Conservation (phyloP, 768 basidiomycete species). For the Kwoniella sp. region DNA sequence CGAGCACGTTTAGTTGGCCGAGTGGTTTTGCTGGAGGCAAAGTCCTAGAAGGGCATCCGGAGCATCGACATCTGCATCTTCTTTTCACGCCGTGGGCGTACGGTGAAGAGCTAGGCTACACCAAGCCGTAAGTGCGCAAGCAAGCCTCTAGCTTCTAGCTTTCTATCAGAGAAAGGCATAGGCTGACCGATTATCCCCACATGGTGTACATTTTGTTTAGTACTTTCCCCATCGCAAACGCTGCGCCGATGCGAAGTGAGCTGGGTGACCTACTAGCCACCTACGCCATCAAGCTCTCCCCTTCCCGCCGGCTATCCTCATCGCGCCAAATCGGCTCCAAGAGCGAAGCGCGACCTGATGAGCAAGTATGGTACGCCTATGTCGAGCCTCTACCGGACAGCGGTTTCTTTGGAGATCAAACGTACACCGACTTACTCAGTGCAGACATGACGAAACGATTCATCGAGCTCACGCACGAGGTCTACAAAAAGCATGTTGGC, state of each 20-base stretch:
- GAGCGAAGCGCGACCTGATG: conserved; percentile 5
- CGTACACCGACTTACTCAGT: conserved; percentile 37
- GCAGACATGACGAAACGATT: conserved; percentile 27
- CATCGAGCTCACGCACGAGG: conserved; percentile 42
- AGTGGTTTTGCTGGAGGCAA: conserved; percentile 42
- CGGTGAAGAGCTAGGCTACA: conserved; percentile 26
- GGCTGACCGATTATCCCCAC: too few relatives aligned
- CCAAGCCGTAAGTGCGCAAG: conserved; percentile 14
- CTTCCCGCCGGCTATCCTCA: conserved; percentile 15
- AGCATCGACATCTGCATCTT: conserved; percentile 32
- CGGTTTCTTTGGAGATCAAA: conserved; percentile 33
- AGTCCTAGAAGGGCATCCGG: conserved; percentile 38
- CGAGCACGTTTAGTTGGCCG: conserved; percentile 31
- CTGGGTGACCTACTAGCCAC: conserved; percentile 32
- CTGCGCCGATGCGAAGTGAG: conserved; percentile 31
- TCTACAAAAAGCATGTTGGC: conserved; percentile 32
- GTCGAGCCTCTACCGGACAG: conserved; percentile 33
- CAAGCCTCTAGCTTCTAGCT: not conserved
- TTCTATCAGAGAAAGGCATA: too few relatives aligned
- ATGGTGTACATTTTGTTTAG: too few relatives aligned
- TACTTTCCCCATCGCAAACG: conserved; percentile 24
- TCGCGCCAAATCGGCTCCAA: conserved; percentile 19
- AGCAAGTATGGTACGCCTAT: conserved; percentile 37
- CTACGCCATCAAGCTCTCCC: conserved; percentile 28
- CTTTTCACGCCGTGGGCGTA: conserved; percentile 40